Evolutionary conservation across 176 grass and related monocot species (phyloP).

Genomic region (Bonia amplexicaulis): DNA sequence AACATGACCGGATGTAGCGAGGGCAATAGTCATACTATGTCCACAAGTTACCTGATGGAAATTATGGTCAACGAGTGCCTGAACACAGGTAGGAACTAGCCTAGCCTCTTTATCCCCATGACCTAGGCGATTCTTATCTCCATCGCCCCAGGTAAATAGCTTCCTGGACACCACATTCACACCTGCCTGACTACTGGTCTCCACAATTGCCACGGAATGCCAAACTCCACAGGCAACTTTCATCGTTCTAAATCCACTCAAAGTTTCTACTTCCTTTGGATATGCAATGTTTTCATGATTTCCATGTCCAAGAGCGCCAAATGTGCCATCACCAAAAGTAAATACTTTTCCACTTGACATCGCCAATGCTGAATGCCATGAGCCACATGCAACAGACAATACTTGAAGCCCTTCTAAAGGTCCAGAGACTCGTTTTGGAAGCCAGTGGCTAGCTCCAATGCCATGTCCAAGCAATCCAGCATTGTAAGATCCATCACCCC

Average conservation of each 20-base stretch:
- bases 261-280: constrained; percentile 71
- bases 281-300: constrained; percentile 57
- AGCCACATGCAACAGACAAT: constrained; percentile 68
- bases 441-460: constrained; percentile 52
- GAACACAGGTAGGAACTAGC: constrained; percentile 64
- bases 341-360: constrained; percentile 70
- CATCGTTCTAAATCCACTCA: constrained; percentile 47
- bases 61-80: constrained; percentile 71
- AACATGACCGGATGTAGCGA: constrained; percentile 81
- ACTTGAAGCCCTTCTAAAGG: constrained; percentile 74
- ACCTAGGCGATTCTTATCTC: constrained; percentile 74
- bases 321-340: constrained; percentile 87
- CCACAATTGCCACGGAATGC: constrained; percentile 91
- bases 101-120: constrained; percentile 78
- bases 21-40: constrained; percentile 71
- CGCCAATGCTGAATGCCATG: constrained; percentile 82
- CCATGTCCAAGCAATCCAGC: constrained; percentile 78
- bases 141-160: constrained; percentile 92
- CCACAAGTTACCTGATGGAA: constrained; percentile 89
- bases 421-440: constrained; percentile 81
- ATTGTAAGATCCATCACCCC: constrained; percentile 76
- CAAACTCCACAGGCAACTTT: constrained; percentile 88
- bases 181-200: constrained; percentile 41
- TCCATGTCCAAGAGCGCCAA: constrained; percentile 84
- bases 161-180: constrained; percentile 53